These are phyloP conservation scores for Magnusiomyces ingens DNA, from an alignment of 1,139 yeast genomes.

Conservation along the genomic window DNA sequence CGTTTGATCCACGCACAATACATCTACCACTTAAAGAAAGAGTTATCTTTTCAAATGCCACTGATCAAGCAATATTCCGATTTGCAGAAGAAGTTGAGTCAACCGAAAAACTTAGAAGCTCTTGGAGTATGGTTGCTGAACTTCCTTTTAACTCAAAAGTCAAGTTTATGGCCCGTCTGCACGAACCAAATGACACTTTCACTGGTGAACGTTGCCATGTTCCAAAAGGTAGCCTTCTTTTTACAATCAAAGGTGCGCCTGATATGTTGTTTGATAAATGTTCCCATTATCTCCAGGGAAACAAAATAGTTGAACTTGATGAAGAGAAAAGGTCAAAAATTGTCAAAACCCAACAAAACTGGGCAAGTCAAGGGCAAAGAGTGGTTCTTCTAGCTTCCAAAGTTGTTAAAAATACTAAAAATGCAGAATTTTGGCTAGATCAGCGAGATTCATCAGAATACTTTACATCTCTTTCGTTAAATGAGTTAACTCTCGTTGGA, in stretches of 20 bases:
- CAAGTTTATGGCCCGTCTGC: slow-evolving; percentile 37
- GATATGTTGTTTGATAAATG: slow-evolving; percentile 39
- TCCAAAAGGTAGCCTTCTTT: slow-evolving; percentile 14
- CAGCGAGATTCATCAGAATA: slow-evolving; percentile 41
- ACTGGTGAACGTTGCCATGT: slow-evolving; percentile 18
- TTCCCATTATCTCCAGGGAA: slow-evolving; percentile 16
- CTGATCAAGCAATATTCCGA: slow-evolving; percentile 40
- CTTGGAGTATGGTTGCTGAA: slow-evolving; percentile 27
- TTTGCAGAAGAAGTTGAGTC: slow-evolving; percentile 30
- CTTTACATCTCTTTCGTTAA: slow-evolving; percentile 7
- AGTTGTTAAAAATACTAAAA: neutral
- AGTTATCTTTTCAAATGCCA: slow-evolving; percentile 37
- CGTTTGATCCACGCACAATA: slow-evolving; percentile 19
- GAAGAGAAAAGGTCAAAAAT: slow-evolving; percentile 14
- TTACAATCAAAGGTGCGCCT: slow-evolving; percentile 42
- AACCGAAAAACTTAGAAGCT: slow-evolving; percentile 11
- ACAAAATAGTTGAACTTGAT: slow-evolving; percentile 10
- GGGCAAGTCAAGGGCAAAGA: slow-evolving; percentile 41
- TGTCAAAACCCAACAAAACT: slow-evolving; percentile 28
- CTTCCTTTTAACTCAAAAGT: slow-evolving; percentile 42
- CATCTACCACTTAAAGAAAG: too few relatives aligned
- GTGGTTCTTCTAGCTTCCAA: slow-evolving; percentile 33
- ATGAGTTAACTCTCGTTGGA: slow-evolving; percentile 29
- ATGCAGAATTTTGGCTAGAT: slow-evolving; percentile 43
- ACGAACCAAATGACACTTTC: neutral